phyloP scores from a whole-genome alignment of 2,329 filamentous ascomycete species.

The Penicillium sp. region DNA sequence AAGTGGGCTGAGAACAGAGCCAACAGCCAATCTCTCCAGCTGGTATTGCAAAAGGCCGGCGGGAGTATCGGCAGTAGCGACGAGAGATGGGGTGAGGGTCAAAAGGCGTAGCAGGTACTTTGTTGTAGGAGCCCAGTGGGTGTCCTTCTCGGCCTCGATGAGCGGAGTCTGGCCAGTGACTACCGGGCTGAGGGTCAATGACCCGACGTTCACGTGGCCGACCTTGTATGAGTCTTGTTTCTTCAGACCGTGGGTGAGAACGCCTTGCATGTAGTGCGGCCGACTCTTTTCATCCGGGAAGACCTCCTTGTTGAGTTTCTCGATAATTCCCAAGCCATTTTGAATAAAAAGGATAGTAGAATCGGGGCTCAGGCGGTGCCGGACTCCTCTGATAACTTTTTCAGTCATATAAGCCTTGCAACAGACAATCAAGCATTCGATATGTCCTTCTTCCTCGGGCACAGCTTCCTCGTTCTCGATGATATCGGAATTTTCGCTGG shows the following conservation, averaged over 20 bases:
- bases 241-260: constrained; percentile 65
- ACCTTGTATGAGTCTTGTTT: constrained; percentile 58
- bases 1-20: constrained; percentile 78
- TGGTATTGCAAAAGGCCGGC: constrained; percentile 73
- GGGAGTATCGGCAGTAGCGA: constrained; percentile 64
- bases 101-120: constrained; percentile 71
- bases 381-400: constrained; percentile 69
- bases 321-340: constrained; percentile 83
- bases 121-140: constrained; percentile 47
- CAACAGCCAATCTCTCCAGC: constrained; percentile 77
- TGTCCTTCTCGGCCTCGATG: constrained; percentile 32
- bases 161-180: constrained; percentile 36
- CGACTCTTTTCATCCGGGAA: constrained; percentile 70
- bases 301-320: constrained; percentile 72
- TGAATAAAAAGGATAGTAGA: constrained; percentile 79
- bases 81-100: constrained; percentile 66
- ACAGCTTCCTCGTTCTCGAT: constrained; percentile 17
- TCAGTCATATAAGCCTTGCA: constrained; percentile 75
- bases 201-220: constrained; percentile 64
- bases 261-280: constrained; percentile 78
- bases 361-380: constrained; percentile 68
- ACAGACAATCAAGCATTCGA: constrained; percentile 77
- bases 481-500: background rate
- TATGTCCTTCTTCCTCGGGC: constrained; percentile 52
- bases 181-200: constrained; percentile 62